A percentile compares a stretch with the other conserved stretches of the same genome.
Evolutionary conservation across 1,139 yeast genomes (phyloP).

Genomic region (Suhomyces wounanorum): DNA sequence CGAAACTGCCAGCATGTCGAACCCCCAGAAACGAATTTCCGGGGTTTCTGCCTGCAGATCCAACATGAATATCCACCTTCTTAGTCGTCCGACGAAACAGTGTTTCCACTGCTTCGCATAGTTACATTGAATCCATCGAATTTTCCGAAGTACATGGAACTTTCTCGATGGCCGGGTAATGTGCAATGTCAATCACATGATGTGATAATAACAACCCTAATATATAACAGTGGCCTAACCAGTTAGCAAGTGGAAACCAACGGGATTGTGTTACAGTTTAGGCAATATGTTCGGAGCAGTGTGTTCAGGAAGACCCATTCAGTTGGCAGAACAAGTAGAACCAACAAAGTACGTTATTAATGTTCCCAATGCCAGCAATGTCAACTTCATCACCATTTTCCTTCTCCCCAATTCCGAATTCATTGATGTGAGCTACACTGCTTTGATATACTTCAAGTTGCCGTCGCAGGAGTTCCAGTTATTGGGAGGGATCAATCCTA

Average conservation of each 20-base stretch:
- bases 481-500: constrained; percentile 71
- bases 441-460: constrained; percentile 84
- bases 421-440: constrained; percentile 71
- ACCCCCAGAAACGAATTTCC: neutral
- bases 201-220: neutral
- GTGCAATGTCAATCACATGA: neutral
- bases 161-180: constrained; percentile 17
- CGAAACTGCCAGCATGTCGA: neutral
- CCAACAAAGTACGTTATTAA: constrained; percentile 61
- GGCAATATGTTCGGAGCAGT: constrained; percentile 54
- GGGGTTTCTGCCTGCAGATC: neutral
- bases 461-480: constrained; percentile 73
- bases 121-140: neutral
- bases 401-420: constrained; percentile 65
- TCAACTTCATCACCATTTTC: constrained; percentile 76
- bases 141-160: constrained; percentile 9
- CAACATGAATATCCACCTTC: constrained; percentile 17
- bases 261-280: neutral
- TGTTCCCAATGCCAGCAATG: constrained; percentile 60
- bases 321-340: constrained; percentile 63
- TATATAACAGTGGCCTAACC: neutral
- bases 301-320: constrained; percentile 59
- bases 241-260: neutral
- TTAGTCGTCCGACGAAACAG: constrained; percentile 15
- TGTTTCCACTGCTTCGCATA: constrained; percentile 10